phyloP scores from a whole-genome alignment of 2,329 filamentous ascomycete genomes.

The Chalaropsis ovoidea region DNA sequence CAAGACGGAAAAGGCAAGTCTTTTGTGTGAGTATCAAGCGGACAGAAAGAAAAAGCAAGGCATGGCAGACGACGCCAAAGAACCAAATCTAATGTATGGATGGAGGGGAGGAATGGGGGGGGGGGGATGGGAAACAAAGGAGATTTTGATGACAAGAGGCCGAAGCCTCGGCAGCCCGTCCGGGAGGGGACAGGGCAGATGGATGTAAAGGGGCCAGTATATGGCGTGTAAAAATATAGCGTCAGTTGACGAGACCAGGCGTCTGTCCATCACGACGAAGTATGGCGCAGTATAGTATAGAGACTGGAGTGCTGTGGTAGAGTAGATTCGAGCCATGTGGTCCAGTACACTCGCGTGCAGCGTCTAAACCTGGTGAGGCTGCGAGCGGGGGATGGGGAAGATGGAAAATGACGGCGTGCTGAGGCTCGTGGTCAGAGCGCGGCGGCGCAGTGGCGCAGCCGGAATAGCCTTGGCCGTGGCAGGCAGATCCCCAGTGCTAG shows the following conservation, averaged over 20 bases:
- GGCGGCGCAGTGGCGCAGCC: conserved; percentile 30
- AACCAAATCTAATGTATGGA: conserved; percentile 6
- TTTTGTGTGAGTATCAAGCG: neutral
- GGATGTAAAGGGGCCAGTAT: neutral
- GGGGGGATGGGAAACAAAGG: neutral
- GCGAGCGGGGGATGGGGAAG: conserved; percentile 37
- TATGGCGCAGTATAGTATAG: neutral
- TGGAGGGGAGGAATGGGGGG: neutral
- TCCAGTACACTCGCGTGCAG: too few relatives aligned
- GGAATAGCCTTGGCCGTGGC: conserved; percentile 23
- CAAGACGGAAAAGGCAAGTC: neutral
- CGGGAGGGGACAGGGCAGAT: neutral
- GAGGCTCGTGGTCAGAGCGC: conserved; percentile 41
- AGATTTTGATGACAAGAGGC: conserved; percentile 3
- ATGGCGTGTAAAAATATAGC: neutral
- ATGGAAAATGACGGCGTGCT: conserved; percentile 39
- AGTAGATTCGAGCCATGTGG: too few relatives aligned
- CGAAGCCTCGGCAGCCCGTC: neutral
- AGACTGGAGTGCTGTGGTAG: too few relatives aligned
- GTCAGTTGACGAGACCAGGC: neutral
- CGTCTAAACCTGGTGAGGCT: conserved; percentile 1
- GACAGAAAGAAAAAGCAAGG: neutral
- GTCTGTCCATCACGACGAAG: neutral
- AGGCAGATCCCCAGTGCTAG: conserved; percentile 24
- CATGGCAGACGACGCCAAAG: neutral